Evolutionary conservation across 257 asterid genomes (phyloP).

Genomic region (Agastache rugosa): DNA sequence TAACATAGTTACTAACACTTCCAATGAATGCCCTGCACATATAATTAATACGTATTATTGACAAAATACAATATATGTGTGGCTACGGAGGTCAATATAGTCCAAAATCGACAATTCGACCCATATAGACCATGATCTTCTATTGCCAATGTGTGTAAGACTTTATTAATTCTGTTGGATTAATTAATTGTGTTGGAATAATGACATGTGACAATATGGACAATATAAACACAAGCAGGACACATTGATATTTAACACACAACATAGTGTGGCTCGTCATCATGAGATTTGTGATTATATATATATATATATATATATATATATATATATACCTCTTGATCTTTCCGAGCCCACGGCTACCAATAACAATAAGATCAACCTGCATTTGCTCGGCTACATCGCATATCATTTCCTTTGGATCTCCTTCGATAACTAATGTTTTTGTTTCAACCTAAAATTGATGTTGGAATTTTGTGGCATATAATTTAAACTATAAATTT

Average conservation of each 20-base stretch:
- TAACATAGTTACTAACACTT: constrained; percentile 58
- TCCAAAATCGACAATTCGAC: too few species aligned
- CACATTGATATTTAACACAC: too few species aligned
- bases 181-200: too few species aligned
- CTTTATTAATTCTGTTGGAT: too few species aligned
- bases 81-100: too few species aligned
- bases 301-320: neutral
- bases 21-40: constrained; percentile 59
- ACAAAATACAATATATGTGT: neutral
- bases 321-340: constrained; percentile 48
- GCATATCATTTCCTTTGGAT: constrained; percentile 64
- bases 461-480: too few species aligned
- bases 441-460: constrained; percentile 30
- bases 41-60: neutral
- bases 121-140: too few species aligned
- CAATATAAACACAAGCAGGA: too few species aligned
- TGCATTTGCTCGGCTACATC: constrained; percentile 47
- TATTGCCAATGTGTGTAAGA: too few species aligned
- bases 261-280: too few species aligned
- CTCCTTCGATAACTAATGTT: constrained; percentile 47
- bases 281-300: neutral
- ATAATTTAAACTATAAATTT: too few species aligned
- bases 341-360: constrained; percentile 70
- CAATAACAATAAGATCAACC: constrained; percentile 54
- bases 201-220: too few species aligned